Conservation (phyloP, 306 rosid species). For the Cucurbita pepo region DNA sequence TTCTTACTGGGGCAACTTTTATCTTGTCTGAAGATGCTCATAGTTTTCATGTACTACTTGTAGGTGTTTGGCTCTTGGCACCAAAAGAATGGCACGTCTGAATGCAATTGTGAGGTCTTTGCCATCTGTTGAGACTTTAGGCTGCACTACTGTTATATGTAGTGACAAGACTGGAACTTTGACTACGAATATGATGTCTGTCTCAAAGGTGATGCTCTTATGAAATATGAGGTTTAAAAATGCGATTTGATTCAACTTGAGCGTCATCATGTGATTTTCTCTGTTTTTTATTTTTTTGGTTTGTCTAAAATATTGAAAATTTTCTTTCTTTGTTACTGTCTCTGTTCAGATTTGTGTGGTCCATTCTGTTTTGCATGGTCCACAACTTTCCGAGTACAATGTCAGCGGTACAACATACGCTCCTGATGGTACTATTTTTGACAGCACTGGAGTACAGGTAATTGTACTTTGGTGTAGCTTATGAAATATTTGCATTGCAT, state of each 20-base stretch:
- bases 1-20: conserved; percentile 7
- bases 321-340: not conserved
- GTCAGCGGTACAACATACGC: conserved; percentile 88
- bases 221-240: not conserved
- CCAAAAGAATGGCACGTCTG: conserved; percentile 92
- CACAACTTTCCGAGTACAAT: conserved; percentile 56
- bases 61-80: conserved; percentile 98
- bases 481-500: not conserved
- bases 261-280: not conserved
- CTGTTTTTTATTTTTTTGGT: not conserved
- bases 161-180: conserved; percentile 97
- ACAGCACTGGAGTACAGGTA: conserved; percentile 61
- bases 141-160: conserved; percentile 97
- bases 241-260: not conserved
- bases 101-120: conserved; percentile 89
- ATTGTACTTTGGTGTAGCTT: not conserved
- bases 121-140: conserved; percentile 93
- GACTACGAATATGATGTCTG: conserved; percentile 98
- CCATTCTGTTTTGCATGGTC: conserved; percentile 45
- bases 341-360: conserved; percentile 63
- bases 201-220: conserved; percentile 45
- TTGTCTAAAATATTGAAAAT: not conserved
- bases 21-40: not conserved
- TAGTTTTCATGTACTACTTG: not conserved
- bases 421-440: conserved; percentile 72